phyloP scores from a whole-genome alignment of 768 basidiomycete species.

The Mycena amicta region DNA sequence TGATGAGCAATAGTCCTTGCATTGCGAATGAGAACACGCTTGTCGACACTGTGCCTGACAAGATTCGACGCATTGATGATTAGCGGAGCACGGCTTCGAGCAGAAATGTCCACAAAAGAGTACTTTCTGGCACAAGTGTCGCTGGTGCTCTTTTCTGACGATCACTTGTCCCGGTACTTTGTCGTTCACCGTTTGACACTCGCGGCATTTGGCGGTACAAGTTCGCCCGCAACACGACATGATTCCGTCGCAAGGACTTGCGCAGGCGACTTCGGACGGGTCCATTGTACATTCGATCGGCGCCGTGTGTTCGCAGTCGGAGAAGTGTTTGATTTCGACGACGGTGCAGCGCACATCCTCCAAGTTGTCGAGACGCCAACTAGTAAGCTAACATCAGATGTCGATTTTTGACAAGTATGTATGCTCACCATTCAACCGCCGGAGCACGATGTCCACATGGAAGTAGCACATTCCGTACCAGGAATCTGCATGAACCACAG shows the following conservation, averaged over 20 bases:
- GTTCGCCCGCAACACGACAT: slow-evolving; percentile 56
- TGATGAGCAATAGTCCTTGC: slow-evolving; percentile 48
- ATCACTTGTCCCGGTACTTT: slow-evolving; percentile 15
- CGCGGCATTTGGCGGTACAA: slow-evolving; percentile 51
- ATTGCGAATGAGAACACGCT: slow-evolving; percentile 54
- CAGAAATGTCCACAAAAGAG: slow-evolving; percentile 64
- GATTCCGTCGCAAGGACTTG: slow-evolving; percentile 39
- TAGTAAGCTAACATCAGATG: too few species aligned
- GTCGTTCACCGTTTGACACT: slow-evolving; percentile 45
- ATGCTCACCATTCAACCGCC: slow-evolving; percentile 52
- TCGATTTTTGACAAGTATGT: neutral
- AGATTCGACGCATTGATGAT: slow-evolving; percentile 48
- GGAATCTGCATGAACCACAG: slow-evolving; percentile 58
- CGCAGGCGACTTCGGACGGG: slow-evolving; percentile 42
- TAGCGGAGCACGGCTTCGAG: slow-evolving; percentile 46
- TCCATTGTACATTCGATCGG: slow-evolving; percentile 50
- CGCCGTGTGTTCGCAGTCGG: slow-evolving; percentile 56
- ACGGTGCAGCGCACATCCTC: slow-evolving; percentile 45
- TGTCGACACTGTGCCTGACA: slow-evolving; percentile 57
- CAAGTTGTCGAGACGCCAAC: slow-evolving; percentile 49
- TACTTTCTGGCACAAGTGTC: slow-evolving; percentile 52
- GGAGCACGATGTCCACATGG: slow-evolving; percentile 58
- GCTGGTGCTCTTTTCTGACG: slow-evolving; percentile 37
- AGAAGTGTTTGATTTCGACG: slow-evolving; percentile 46
- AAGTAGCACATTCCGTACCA: slow-evolving; percentile 46